Percentiles rank a stretch among this genome's conserved stretches.
Evolutionary conservation across 441 rosid species (phyloP).

Genomic region (Breynia disticha): DNA sequence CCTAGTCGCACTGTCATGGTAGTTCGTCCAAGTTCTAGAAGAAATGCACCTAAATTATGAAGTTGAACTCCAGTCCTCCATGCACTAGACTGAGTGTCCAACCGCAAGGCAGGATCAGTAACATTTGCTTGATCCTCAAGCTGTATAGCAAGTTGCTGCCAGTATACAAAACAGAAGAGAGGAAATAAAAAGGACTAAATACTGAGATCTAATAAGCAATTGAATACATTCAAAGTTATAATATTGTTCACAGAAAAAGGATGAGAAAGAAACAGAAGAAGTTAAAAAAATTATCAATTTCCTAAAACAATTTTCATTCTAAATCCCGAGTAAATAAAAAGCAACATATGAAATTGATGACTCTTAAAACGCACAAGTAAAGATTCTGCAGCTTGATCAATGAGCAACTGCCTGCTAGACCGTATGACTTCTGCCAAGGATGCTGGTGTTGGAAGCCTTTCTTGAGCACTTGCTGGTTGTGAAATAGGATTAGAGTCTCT

Average conservation of each 20-base stretch:
- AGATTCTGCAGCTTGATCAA: slow-evolving; percentile 51
- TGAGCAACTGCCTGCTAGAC: slow-evolving; percentile 49
- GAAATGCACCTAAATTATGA: slow-evolving; percentile 56
- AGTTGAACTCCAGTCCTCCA: slow-evolving; percentile 44
- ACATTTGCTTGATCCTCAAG: slow-evolving; percentile 44
- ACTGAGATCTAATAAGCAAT: slow-evolving; percentile 2
- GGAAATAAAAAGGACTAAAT: background rate
- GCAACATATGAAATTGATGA: slow-evolving; percentile 7
- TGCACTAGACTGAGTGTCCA: slow-evolving; percentile 31
- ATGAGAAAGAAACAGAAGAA: no score
- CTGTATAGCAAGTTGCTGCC: slow-evolving; percentile 50
- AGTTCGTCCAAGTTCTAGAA: slow-evolving; percentile 78
- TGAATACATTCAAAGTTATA: background rate
- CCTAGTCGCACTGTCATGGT: slow-evolving; percentile 65
- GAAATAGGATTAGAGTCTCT: slow-evolving; percentile 27
- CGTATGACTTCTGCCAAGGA: slow-evolving; percentile 50
- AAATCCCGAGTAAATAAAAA: background rate
- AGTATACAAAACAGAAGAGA: background rate
- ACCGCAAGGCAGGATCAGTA: slow-evolving; percentile 33
- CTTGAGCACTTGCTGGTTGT: slow-evolving; percentile 24
- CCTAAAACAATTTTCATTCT: background rate
- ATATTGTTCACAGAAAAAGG: background rate
- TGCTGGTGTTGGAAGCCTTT: slow-evolving; percentile 65
- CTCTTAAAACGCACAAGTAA: slow-evolving; percentile 33
- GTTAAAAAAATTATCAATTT: no score